These are phyloP conservation scores for Penicillium nucicola DNA, from an alignment of 495 filamentous ascomycete species.

Conservation along the genomic window DNA sequence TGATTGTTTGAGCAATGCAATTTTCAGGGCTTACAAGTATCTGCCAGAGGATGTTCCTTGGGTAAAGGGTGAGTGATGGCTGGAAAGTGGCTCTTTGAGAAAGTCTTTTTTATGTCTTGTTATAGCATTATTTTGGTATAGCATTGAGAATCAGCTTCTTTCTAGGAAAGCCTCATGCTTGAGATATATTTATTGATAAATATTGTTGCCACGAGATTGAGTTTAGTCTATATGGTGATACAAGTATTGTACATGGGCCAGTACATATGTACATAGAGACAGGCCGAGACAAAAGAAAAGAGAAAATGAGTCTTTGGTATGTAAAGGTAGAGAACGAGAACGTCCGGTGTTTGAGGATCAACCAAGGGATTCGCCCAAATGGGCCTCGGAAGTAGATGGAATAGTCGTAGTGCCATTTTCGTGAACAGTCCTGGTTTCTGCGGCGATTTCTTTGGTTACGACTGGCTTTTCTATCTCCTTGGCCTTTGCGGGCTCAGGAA, in stretches of 20 bases:
- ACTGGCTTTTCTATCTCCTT: conserved; percentile 34
- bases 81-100: too few species aligned
- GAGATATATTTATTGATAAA: too few species aligned
- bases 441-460: conserved; percentile 21
- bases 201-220: not conserved
- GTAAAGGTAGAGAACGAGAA: too few species aligned
- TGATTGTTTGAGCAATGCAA: conserved; percentile 18
- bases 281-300: conserved; percentile 1
- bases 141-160: too few species aligned
- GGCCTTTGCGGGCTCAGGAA: conserved; percentile 29
- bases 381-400: conserved; percentile 12
- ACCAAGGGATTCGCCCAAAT: conserved; percentile 39
- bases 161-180: too few species aligned
- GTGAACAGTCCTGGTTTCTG: conserved; percentile 22
- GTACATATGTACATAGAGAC: not conserved
- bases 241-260: not conserved
- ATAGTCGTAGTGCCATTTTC: conserved; percentile 11
- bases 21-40: conserved; percentile 25
- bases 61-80: conserved; percentile 7
- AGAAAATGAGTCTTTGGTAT: not conserved
- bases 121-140: too few species aligned
- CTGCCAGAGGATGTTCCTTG: conserved; percentile 16
- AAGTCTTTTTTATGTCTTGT: too few species aligned
- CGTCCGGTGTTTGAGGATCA: conserved; percentile 5
- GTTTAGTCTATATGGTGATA: conserved; percentile 2